Percentiles rank a stretch among this genome's conserved stretches.
Evolutionary conservation across 208 protist species (phyloP).

Genomic region (Strigomonas culicis): DNA sequence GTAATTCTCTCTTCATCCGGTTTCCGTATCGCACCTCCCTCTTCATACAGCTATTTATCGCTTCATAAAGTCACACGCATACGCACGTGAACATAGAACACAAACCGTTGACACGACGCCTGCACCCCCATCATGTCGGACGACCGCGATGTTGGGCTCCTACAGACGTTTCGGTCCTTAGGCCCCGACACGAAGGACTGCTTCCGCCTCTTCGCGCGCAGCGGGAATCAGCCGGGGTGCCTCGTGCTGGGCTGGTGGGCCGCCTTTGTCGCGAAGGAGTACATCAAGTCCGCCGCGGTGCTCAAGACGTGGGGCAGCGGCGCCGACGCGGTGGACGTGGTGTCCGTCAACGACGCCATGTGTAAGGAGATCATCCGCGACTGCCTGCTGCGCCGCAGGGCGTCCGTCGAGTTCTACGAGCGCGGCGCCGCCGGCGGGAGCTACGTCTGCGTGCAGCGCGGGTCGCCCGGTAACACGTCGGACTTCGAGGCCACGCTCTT

Average conservation of each 20-base stretch:
- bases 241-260: conserved; percentile 84
- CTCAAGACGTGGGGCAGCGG: conserved; percentile 59
- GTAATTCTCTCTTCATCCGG: too few relatives aligned
- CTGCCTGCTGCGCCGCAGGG: conserved; percentile 75
- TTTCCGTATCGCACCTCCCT: too few relatives aligned
- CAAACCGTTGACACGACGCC: too few relatives aligned
- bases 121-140: conserved; percentile 43
- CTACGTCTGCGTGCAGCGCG: conserved; percentile 80
- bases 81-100: too few relatives aligned
- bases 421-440: conserved; percentile 32
- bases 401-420: conserved; percentile 81
- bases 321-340: conserved; percentile 36
- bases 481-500: conserved; percentile 90
- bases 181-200: conserved; percentile 63
- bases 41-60: too few relatives aligned
- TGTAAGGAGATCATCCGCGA: conserved; percentile 84
- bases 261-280: conserved; percentile 63
- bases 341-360: conserved; percentile 80
- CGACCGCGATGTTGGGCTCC: conserved; percentile 55
- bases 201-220: conserved; percentile 72
- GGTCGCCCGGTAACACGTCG: conserved; percentile 81
- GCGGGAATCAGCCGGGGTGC: conserved; percentile 45
- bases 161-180: conserved; percentile 56
- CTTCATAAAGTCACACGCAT: too few relatives aligned
- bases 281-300: conserved; percentile 83